Percentiles rank a stretch among this genome's conserved stretches.
phyloP scores from a whole-genome alignment of 371 early-diverging fungal species.

The Apophysomyces variabilis region DNA sequence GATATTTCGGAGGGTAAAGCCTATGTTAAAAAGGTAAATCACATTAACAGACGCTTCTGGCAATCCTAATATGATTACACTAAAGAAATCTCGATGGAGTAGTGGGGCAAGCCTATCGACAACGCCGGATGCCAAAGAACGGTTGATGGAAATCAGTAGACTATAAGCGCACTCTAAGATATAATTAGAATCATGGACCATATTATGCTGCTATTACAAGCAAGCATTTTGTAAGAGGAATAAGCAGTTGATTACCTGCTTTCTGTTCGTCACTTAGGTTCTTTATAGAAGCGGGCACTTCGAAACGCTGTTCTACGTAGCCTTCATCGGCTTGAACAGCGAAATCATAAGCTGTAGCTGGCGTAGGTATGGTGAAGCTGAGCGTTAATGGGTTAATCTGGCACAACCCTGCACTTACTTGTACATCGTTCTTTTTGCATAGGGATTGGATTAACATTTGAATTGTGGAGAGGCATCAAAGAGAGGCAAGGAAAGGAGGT shows the following conservation, averaged over 20 bases:
- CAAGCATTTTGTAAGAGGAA: not conserved
- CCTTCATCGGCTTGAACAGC: conserved; percentile 60
- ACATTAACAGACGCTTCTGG: conserved; percentile 9
- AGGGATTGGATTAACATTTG: conserved; percentile 6
- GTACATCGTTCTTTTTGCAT: conserved; percentile 6
- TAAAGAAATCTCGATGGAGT: conserved; percentile 65
- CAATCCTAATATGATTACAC: conserved; percentile 33
- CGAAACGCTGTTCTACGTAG: conserved; percentile 65
- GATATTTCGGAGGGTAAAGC: conserved; percentile 67
- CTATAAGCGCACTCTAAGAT: conserved; percentile 69
- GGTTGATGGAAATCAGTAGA: conserved; percentile 64
- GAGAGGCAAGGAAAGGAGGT: not conserved
- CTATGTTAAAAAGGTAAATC: conserved; percentile 19
- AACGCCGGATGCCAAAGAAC: conserved; percentile 56
- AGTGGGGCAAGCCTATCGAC: conserved; percentile 64
- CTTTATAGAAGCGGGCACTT: conserved; percentile 51
- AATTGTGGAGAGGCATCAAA: not conserved
- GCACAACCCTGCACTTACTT: not conserved
- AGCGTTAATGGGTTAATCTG: not conserved
- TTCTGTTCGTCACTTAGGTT: conserved; percentile 67
- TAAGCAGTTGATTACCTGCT: conserved; percentile 49
- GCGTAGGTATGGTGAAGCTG: not conserved
- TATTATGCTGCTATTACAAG: not conserved
- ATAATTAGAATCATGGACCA: conserved; percentile 6
- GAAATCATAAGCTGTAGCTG: not conserved